These are phyloP conservation scores for Gremmenia infestans DNA, from an alignment of 2,329 filamentous ascomycete genomes.

Conservation along the genomic window DNA sequence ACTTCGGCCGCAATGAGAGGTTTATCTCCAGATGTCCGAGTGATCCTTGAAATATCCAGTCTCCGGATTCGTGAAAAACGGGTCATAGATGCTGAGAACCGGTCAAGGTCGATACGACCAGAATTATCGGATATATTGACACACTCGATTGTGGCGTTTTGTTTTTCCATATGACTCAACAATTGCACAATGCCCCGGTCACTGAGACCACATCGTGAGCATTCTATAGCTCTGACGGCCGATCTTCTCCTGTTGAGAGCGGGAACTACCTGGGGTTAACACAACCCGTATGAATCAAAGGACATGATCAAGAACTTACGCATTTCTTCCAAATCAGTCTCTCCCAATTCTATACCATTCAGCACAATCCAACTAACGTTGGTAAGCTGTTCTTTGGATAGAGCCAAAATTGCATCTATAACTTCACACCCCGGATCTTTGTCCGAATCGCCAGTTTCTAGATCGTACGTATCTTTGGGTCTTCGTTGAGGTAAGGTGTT, in stretches of 20 bases:
- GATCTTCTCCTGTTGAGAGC: constrained; percentile 62
- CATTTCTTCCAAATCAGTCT: constrained; percentile 60
- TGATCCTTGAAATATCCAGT: constrained; percentile 60
- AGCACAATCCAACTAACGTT: constrained; percentile 67
- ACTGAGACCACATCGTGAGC: constrained; percentile 57
- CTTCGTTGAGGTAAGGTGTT: constrained; percentile 53
- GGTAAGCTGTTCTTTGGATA: constrained; percentile 62
- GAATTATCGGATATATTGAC: constrained; percentile 64
- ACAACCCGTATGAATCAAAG: neutral
- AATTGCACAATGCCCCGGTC: constrained; percentile 56
- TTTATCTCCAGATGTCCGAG: constrained; percentile 56
- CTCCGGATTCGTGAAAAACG: constrained; percentile 62
- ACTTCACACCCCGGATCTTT: constrained; percentile 64
- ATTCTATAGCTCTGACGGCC: constrained; percentile 62
- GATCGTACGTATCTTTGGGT: constrained; percentile 36
- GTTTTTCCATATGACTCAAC: constrained; percentile 57
- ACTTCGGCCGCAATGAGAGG: constrained; percentile 62
- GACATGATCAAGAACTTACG: neutral
- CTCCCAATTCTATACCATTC: constrained; percentile 64
- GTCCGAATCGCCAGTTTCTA: constrained; percentile 40
- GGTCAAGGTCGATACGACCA: constrained; percentile 56
- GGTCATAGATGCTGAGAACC: constrained; percentile 62
- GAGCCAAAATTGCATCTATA: constrained; percentile 62
- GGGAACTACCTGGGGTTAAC: constrained; percentile 44
- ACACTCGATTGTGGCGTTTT: constrained; percentile 62